phyloP scores from a whole-genome alignment of 78 protist species.

The Cavenderia fasciculata region DNA sequence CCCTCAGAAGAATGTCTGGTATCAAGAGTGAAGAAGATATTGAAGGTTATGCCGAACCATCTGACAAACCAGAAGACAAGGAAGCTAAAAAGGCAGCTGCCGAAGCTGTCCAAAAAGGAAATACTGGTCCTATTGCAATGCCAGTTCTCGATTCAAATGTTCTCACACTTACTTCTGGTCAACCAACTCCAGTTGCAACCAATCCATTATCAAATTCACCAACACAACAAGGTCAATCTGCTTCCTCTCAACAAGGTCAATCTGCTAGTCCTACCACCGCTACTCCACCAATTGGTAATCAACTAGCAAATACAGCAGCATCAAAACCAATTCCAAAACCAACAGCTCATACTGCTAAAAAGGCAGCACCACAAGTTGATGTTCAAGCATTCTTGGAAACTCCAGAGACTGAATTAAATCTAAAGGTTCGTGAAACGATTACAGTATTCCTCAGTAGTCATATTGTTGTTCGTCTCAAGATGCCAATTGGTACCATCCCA shows the following conservation, averaged over 20 bases:
- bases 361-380: background rate
- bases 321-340: background rate
- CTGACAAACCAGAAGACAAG: conserved; percentile 55
- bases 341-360: background rate
- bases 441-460: conserved; percentile 34
- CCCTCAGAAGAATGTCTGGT: conserved; percentile 36
- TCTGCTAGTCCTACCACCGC: background rate
- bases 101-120: background rate
- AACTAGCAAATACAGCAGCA: background rate
- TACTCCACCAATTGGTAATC: background rate
- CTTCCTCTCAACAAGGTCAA: background rate
- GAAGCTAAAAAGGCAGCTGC: background rate
- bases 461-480: conserved; percentile 41
- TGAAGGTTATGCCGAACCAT: conserved; percentile 61
- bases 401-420: conserved; percentile 46
- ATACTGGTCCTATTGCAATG: conserved; percentile 53
- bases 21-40: conserved; percentile 57
- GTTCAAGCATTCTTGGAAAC: conserved; percentile 22
- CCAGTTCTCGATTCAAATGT: conserved; percentile 37
- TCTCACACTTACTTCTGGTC: background rate
- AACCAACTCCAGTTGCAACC: conserved; percentile 13
- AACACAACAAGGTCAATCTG: too few relatives aligned
- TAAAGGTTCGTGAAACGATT: conserved; percentile 17
- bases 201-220: background rate
- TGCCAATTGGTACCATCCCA: conserved; percentile 59